Conservation (phyloP, 129 eudicot species). For the Solidago caesia region DNA sequence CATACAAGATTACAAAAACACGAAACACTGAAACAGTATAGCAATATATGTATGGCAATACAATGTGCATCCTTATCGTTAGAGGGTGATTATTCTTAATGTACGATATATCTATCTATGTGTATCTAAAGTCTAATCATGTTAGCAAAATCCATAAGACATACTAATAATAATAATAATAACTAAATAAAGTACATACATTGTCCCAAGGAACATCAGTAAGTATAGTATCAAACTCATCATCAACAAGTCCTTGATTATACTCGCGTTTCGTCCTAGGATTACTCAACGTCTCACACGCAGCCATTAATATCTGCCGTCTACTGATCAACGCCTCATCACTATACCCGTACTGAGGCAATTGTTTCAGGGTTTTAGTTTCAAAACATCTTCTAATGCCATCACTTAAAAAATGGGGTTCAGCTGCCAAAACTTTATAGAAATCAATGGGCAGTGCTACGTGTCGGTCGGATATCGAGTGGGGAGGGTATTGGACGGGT, state of each 20-base stretch:
- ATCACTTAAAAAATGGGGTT: conserved; percentile 77
- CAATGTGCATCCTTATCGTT: no score
- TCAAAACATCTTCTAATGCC: conserved; percentile 77
- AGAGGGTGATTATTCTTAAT: no score
- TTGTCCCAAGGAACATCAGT: conserved; percentile 86
- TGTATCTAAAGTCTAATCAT: no score
- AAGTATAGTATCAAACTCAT: conserved; percentile 63
- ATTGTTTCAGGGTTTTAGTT: conserved; percentile 57
- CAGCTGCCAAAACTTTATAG: conserved; percentile 74
- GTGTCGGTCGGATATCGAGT: conserved; percentile 58
- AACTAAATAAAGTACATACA: conserved; percentile 31
- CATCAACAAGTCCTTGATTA: conserved; percentile 66
- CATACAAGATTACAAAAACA: no score
- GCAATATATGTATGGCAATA: no score
- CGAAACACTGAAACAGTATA: no score
- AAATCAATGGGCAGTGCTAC: conserved; percentile 78
- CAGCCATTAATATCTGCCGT: conserved; percentile 85
- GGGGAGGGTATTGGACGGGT: conserved; percentile 48
- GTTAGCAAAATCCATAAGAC: not conserved
- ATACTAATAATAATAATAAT: not conserved
- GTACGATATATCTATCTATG: no score
- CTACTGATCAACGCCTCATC: conserved; percentile 77
- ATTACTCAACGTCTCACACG: conserved; percentile 72
- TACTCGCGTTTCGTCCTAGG: conserved; percentile 75
- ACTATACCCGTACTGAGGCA: conserved; percentile 93